Base-by-base conservation (phyloP, 768 basidiomycete genomes). In the Lactarius quietus region DNA sequence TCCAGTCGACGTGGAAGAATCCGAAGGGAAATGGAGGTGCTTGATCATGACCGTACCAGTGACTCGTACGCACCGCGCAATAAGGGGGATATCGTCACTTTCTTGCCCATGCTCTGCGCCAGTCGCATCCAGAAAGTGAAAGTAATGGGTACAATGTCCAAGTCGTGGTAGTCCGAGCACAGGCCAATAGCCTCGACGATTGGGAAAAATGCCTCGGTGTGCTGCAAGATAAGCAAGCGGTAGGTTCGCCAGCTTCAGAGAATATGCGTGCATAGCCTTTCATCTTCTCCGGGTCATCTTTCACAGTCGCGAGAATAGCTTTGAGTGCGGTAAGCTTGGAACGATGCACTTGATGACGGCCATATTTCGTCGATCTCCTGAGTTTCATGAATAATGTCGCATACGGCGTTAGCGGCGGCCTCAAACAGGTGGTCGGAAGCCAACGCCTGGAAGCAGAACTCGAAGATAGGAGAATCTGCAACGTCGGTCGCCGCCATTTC, bases 71-170 rank as follows among this genome's bases (percentile, higher is more conserved):
- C 90, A 59, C 93, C 86, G 54, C 86, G 70, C 72, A 98, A 89
- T 45, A 91, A 79, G n/a, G 87, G 87, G 0, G 89, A 82, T 15
- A 92, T 84, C 0, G 85, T 82, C 0, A 84, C 76, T 69, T 82
- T 86, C 78, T 93, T 95, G 59, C 88, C 87, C 29, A 98, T 86
- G 61, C 85, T 88, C 72, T 92, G 89, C n/a, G 95, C 90, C 39
- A 99, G 87, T 20, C 91, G 88, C 86, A 93, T 95, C 97, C 97
- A 99, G 81, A 99, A 98, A 33, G 90, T 87, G 80, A 98, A 98
- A 14, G 97, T 98, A 76, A 98, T 95, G 5, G 90, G 92, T 33
- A 97, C 95, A 72, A 98, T 91, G 73, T 98, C 97, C 63, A 98
- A 87, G 74, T 98, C 94, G 18, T 84, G 84, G 77, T 92, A 96